Base-by-base conservation (phyloP, 2,329 filamentous ascomycete genomes). In the Penicillium sp. region DNA sequence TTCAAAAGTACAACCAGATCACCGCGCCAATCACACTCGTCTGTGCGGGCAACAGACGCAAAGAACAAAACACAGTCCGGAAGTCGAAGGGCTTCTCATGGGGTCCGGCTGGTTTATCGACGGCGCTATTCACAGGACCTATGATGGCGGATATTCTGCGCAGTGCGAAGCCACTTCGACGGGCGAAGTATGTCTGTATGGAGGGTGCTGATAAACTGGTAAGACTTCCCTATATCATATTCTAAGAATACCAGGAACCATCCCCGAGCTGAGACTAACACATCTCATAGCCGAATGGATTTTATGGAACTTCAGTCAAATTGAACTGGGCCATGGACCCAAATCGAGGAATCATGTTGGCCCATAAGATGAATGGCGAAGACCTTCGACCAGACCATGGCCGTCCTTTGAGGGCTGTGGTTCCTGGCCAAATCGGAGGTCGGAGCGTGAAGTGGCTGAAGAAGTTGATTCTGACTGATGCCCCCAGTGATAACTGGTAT, bases 1-100 rank as follows among this genome's bases (percentile, higher is more conserved):
- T 96, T 33, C 77, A 82, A 36, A 82, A 89, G 9, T 96, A 89
- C 67, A 86, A 93, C 54, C 90, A 96, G 70, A 83, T 91, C 27
- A 96, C 92, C 3, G 90, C 89, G 57, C 93, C 93, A 0, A 83
- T 97, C 59, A 96, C 93, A 0, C 83, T 97, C 1, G 92, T 96
- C 23, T 97, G 93, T 73, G 93, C 93, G 4, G 93, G 93, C 1
- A 97, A 97, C 73, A 83, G 93, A 58, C 84, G 93, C 33, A 96
- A 96, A 76, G 93, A 97, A 75, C 93, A 96, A 71, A 97, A 97
- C 66, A 82, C 91, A 51, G 90, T 96, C 3, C 83, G 91, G 17
- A 96, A 96, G 73, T 91, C 90, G 1, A 96, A 96, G 68, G 93
- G 93, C 0, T 97, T 97, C 77, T 96, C 91, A 2, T 97, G 93